Percentiles rank a stretch among this genome's conserved stretches.
These are phyloP conservation scores for Oryza rufipogon DNA, from an alignment of 176 grass and related monocot genomes.

Conservation along the genomic window DNA sequence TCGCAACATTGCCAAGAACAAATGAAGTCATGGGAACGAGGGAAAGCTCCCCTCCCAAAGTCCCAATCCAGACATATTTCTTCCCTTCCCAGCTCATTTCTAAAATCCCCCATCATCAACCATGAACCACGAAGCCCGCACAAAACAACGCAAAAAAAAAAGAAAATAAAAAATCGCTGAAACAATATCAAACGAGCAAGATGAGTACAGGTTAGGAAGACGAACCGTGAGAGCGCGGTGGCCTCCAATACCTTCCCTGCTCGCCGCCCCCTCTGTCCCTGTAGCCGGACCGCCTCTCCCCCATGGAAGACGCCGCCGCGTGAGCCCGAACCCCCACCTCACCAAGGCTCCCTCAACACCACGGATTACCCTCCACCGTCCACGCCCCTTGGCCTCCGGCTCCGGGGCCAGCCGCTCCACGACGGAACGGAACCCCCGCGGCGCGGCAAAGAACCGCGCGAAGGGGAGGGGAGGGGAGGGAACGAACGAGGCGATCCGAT, in stretches of 20 bases:
- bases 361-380: background rate
- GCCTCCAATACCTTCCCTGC: constrained; percentile 35
- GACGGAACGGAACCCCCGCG: background rate
- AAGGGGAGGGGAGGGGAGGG: background rate
- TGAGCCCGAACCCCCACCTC: no score
- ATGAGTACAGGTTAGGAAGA: constrained; percentile 21
- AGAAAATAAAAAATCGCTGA: background rate
- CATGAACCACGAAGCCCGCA: background rate
- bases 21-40: background rate
- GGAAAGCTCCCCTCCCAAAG: background rate
- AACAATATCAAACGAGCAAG: background rate
- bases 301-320: constrained; percentile 29
- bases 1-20: background rate
- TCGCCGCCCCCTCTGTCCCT: constrained; percentile 33
- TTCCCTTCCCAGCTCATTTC: background rate
- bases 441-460: background rate
- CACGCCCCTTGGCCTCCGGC: background rate
- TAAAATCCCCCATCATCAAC: background rate
- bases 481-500: background rate
- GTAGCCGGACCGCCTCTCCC: constrained; percentile 51
- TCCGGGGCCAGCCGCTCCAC: background rate
- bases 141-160: background rate
- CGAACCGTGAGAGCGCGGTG: constrained; percentile 53
- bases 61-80: background rate
- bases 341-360: background rate